These are phyloP conservation scores for Linnemannia exigua DNA, from an alignment of 192 early-diverging fungal species.

Conservation along the genomic window DNA sequence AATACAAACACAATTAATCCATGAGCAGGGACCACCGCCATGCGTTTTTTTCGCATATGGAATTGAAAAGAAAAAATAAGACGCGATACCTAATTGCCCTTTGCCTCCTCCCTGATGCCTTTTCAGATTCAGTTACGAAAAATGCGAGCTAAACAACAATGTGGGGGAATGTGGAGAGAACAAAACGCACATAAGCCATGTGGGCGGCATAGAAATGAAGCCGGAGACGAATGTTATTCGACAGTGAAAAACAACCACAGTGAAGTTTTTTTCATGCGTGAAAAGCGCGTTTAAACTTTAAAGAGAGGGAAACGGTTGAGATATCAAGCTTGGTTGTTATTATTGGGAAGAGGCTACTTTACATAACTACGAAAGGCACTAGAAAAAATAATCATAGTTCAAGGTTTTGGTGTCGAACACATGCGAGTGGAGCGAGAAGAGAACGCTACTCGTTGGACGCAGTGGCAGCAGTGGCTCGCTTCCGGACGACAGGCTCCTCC, in stretches of 20 bases:
- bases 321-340: neutral
- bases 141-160: neutral
- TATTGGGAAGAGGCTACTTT: neutral
- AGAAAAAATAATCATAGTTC: too few species aligned
- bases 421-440: neutral
- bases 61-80: too few species aligned
- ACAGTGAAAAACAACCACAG: neutral
- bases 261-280: neutral
- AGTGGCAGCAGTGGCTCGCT: neutral
- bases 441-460: neutral
- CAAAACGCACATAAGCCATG: neutral
- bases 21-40: too few species aligned
- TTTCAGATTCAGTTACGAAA: too few species aligned
- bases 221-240: neutral
- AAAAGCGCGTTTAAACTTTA: neutral
- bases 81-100: too few species aligned
- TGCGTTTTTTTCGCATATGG: too few species aligned
- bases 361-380: neutral
- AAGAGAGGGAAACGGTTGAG: too few species aligned
- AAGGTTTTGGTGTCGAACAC: too few species aligned
- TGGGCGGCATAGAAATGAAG: neutral
- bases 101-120: too few species aligned
- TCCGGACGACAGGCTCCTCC: slow-evolving; percentile 24
- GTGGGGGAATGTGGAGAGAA: slow-evolving; percentile 5
- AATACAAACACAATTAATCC: neutral